A percentile compares a stretch with the other conserved stretches of the same genome.
These are phyloP conservation scores for Arachis hypogaea DNA, from an alignment of 306 rosid genomes.

Conservation along the genomic window DNA sequence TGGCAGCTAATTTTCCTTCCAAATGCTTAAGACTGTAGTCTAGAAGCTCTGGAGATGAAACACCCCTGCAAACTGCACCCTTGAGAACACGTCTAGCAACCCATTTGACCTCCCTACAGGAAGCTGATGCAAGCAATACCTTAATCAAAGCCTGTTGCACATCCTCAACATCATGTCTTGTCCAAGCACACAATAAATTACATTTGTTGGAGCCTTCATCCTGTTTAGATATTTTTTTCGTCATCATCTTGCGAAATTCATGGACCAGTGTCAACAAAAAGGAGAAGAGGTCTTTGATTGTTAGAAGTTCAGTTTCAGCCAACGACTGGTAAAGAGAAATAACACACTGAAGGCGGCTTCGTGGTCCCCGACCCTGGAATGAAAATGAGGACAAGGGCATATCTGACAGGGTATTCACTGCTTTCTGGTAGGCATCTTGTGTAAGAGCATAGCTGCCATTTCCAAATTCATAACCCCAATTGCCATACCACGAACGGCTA, in stretches of 20 bases:
- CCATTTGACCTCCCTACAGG: constrained; percentile 49
- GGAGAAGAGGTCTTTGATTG: constrained; percentile 65
- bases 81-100: constrained; percentile 58
- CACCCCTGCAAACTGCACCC: constrained; percentile 55
- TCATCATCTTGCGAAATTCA: constrained; percentile 33
- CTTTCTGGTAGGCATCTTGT: constrained; percentile 53
- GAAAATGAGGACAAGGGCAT: constrained; percentile 50
- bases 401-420: constrained; percentile 51
- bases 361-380: constrained; percentile 51
- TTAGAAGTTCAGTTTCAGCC: constrained; percentile 48
- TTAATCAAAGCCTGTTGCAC: constrained; percentile 61
- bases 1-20: constrained; percentile 52
- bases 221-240: constrained; percentile 9
- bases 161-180: constrained; percentile 54
- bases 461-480: constrained; percentile 78
- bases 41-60: constrained; percentile 61
- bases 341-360: constrained; percentile 50
- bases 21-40: constrained; percentile 65
- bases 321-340: constrained; percentile 65
- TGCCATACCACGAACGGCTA: constrained; percentile 70
- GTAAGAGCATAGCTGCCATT: constrained; percentile 77
- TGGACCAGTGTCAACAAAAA: constrained; percentile 46
- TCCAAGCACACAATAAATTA: constrained; percentile 55
- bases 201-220: constrained; percentile 24
- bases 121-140: constrained; percentile 52